A percentile compares a stretch with the other conserved stretches of the same genome.
Conservation (phyloP, 2,329 filamentous ascomycete genomes). For the Aspergillus aculeatinus region DNA sequence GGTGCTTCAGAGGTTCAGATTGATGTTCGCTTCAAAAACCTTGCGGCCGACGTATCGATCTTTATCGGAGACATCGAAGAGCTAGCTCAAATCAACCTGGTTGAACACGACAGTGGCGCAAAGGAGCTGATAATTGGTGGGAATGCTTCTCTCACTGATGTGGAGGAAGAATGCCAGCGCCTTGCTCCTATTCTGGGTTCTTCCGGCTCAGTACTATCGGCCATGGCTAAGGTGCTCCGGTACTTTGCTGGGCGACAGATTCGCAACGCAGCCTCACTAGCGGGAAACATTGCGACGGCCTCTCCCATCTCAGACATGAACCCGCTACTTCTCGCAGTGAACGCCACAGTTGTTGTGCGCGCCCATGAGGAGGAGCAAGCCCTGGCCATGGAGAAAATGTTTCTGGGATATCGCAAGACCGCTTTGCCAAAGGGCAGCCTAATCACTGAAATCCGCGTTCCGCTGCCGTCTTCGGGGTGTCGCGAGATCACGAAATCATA, state of each 20-base stretch:
- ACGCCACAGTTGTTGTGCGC: constrained; percentile 71
- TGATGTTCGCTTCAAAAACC: constrained; percentile 87
- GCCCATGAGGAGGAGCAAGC: constrained; percentile 65
- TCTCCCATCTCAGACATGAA: constrained; percentile 89
- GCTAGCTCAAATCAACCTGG: constrained; percentile 69
- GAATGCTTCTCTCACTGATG: constrained; percentile 78
- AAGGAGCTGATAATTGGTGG: constrained; percentile 72
- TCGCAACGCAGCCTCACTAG: constrained; percentile 81
- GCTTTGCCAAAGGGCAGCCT: constrained; percentile 71
- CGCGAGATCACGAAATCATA: constrained; percentile 79
- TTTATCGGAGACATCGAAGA: constrained; percentile 85
- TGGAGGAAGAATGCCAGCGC: constrained; percentile 71
- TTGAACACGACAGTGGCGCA: constrained; percentile 53
- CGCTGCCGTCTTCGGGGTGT: constrained; percentile 61
- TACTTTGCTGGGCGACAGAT: constrained; percentile 69
- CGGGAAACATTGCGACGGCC: constrained; percentile 81
- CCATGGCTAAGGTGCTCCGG: constrained; percentile 74
- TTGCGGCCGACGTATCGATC: constrained; percentile 78
- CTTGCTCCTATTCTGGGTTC: constrained; percentile 62
- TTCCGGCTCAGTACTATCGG: constrained; percentile 69
- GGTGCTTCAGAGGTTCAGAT: constrained; percentile 91
- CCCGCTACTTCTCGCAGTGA: constrained; percentile 77
- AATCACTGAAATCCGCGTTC: constrained; percentile 75
- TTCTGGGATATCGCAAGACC: constrained; percentile 77
- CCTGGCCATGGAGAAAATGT: constrained; percentile 79